A percentile compares a stretch with the other conserved stretches of the same genome.
Evolutionary conservation across 139 green algal genomes (phyloP).

Genomic region (Chlamydomonas urium): DNA sequence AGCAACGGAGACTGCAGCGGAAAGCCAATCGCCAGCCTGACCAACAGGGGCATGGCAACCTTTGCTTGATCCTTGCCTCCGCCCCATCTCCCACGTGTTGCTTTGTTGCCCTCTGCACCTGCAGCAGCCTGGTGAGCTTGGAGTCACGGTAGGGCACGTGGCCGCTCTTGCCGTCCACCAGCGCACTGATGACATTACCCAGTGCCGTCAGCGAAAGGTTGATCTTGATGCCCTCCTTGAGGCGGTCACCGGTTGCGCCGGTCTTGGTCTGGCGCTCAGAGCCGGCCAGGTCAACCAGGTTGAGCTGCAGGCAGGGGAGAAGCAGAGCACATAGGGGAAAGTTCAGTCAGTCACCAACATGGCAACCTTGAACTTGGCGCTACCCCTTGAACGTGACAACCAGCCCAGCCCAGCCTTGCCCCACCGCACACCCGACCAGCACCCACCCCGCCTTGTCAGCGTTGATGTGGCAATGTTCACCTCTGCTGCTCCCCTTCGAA

Average conservation of each 20-base stretch:
- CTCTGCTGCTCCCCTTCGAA: no score
- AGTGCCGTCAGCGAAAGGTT: slow-evolving; percentile 84
- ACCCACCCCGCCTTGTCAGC: no score
- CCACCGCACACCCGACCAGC: no score
- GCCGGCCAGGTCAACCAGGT: slow-evolving; percentile 93
- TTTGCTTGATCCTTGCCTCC: not conserved
- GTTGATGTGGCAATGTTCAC: no score
- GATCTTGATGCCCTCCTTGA: slow-evolving; percentile 83
- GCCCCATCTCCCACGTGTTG: not conserved
- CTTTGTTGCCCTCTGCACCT: slow-evolving; percentile 34
- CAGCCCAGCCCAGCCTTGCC: no score
- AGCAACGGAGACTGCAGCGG: no score
- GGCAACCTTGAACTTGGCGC: no score
- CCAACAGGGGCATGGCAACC: not conserved
- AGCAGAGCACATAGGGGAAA: no score
- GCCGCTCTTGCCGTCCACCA: slow-evolving; percentile 66
- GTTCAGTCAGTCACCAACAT: no score
- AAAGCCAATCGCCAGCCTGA: no score
- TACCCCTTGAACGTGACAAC: no score
- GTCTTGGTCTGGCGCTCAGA: slow-evolving; percentile 68
- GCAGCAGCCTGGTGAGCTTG: slow-evolving; percentile 87
- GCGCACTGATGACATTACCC: slow-evolving; percentile 75
- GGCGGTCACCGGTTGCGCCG: slow-evolving; percentile 43
- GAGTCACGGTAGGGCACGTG: slow-evolving; percentile 80
- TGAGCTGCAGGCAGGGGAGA: no score